These are phyloP conservation scores for Linnemannia schmuckeri DNA, from an alignment of 192 early-diverging fungal species.

Conservation along the genomic window DNA sequence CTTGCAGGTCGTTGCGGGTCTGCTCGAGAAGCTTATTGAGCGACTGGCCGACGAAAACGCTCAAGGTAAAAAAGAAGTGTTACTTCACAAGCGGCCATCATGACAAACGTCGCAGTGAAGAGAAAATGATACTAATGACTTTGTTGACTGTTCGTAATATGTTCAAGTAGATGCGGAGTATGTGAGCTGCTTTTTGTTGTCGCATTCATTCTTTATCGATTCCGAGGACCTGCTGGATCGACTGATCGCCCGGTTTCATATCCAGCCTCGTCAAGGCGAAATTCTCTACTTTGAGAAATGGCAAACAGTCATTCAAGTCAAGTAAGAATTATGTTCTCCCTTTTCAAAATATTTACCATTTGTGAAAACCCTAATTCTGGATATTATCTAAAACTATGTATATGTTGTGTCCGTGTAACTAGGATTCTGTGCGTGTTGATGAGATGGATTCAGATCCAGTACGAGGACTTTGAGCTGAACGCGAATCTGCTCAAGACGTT, in stretches of 20 bases:
- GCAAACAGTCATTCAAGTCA: constrained; percentile 63
- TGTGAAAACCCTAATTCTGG: no score
- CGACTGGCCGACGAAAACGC: constrained; percentile 72
- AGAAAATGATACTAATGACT: not conserved
- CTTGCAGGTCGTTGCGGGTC: constrained; percentile 72
- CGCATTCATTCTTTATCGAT: constrained; percentile 71
- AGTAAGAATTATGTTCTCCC: constrained; percentile 49
- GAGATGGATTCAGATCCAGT: constrained; percentile 74
- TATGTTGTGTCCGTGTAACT: not conserved
- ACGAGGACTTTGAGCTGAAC: constrained; percentile 69
- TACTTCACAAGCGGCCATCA: not conserved
- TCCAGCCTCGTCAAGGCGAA: constrained; percentile 59
- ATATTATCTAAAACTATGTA: not conserved
- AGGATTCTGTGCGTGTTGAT: constrained; percentile 71
- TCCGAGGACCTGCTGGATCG: constrained; percentile 67
- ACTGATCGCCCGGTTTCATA: constrained; percentile 71
- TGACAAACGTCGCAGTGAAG: not conserved
- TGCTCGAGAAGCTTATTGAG: constrained; percentile 72
- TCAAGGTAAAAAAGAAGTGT: constrained; percentile 61
- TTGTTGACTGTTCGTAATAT: no score
- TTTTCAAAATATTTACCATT: not conserved
- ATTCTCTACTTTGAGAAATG: constrained; percentile 62
- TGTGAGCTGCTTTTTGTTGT: constrained; percentile 72
- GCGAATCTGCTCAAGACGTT: constrained; percentile 56
- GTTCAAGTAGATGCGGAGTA: constrained; percentile 69